Evolutionary conservation across 176 grass and related monocot genomes (phyloP).

Genomic region (Rhynchospora breviuscula): DNA sequence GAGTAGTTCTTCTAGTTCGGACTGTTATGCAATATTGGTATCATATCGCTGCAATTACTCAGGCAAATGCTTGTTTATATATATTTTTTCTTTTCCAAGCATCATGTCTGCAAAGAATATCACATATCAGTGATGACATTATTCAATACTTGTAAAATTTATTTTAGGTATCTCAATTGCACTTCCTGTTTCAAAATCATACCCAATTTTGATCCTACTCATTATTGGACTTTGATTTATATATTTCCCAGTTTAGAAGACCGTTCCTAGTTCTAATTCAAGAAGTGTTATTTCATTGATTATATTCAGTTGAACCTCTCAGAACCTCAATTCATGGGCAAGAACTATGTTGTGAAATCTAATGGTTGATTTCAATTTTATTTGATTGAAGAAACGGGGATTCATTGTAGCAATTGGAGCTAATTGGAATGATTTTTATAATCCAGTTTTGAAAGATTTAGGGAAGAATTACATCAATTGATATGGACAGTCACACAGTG

Average conservation of each 20-base stretch:
- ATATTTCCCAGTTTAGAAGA: background rate
- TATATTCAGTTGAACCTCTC: too few relatives aligned
- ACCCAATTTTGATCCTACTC: background rate
- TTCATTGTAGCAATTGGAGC: too few relatives aligned
- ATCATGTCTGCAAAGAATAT: background rate
- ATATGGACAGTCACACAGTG: too few relatives aligned
- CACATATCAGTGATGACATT: background rate
- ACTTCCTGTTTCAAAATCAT: background rate
- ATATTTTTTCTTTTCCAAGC: background rate
- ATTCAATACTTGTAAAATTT: background rate
- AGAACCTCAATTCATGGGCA: too few relatives aligned
- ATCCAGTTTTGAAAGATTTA: too few relatives aligned
- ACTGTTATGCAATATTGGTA: conserved; percentile 84
- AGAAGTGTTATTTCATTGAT: background rate
- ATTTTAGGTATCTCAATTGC: background rate
- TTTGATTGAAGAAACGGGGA: too few relatives aligned
- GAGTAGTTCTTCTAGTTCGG: conserved; percentile 22
- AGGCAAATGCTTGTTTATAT: conserved; percentile 34
- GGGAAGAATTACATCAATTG: too few relatives aligned
- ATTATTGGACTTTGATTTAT: background rate
- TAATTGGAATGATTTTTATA: too few relatives aligned
- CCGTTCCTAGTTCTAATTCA: background rate
- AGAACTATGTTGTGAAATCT: too few relatives aligned
- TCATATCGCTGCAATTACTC: conserved; percentile 92
- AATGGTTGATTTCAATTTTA: too few relatives aligned